phyloP scores from a whole-genome alignment of 1,139 yeast species.

The Saccharomyces uvarum region DNA sequence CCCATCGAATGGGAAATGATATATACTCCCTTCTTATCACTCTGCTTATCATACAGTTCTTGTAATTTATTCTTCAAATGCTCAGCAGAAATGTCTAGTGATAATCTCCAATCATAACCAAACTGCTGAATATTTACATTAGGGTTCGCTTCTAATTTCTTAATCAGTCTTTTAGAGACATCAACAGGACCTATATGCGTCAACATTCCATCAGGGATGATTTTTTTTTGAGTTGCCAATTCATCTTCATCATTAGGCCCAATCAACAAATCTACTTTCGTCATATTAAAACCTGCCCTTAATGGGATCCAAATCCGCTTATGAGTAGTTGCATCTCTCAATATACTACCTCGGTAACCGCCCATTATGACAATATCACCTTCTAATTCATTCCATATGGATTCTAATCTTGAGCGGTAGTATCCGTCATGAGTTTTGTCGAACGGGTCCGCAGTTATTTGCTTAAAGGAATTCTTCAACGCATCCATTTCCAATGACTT shows the following conservation, averaged over 20 bases:
- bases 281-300: conserved; percentile 71
- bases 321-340: conserved; percentile 56
- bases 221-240: conserved; percentile 39
- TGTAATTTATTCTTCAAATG: conserved; percentile 45
- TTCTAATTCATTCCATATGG: conserved; percentile 44
- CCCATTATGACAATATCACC: conserved; percentile 80
- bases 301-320: conserved; percentile 81
- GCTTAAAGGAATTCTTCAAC: conserved; percentile 16
- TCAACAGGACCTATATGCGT: conserved; percentile 86
- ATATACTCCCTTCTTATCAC: conserved; percentile 43
- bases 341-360: conserved; percentile 81
- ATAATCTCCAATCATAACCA: conserved; percentile 88
- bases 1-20: conserved; percentile 93
- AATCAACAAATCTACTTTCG: conserved; percentile 58
- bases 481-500: conserved; percentile 49
- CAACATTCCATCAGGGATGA: conserved; percentile 71
- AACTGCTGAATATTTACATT: conserved; percentile 61
- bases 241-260: conserved; percentile 69
- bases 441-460: conserved; percentile 19
- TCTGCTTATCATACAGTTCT: conserved; percentile 36
- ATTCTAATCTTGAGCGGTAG: conserved; percentile 28
- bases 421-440: conserved; percentile 28
- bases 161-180: conserved; percentile 55
- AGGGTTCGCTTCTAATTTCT: conserved; percentile 48
- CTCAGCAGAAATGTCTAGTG: conserved; percentile 48